Percentiles rank a stretch among this genome's conserved stretches.
Evolutionary conservation across 116 monocot genomes (phyloP).

Genomic region (Posidonia oceanica): DNA sequence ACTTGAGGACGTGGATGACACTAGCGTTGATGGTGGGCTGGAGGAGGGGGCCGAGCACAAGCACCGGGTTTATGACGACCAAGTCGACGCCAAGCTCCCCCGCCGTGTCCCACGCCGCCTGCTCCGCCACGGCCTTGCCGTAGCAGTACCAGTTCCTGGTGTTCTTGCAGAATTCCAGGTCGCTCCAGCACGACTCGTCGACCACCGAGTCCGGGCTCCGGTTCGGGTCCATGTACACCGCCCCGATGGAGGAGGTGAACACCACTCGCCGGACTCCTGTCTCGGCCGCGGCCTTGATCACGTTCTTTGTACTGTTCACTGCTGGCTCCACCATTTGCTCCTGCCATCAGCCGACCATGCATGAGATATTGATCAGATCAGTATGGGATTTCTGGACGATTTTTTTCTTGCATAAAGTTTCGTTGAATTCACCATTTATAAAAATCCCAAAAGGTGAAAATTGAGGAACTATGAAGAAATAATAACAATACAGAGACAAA

Average conservation of each 20-base stretch:
- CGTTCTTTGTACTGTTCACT: constrained; percentile 17
- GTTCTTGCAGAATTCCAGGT: constrained; percentile 22
- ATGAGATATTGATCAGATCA: no score
- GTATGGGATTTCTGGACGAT: no score
- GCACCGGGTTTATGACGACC: constrained; percentile 76
- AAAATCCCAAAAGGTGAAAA: no score
- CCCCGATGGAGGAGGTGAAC: constrained; percentile 29
- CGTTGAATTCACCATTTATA: no score
- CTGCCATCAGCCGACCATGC: no score
- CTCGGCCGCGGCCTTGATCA: constrained; percentile 24
- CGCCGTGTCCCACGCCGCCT: constrained; percentile 42
- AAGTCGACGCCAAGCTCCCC: constrained; percentile 46
- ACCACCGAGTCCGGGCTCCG: constrained; percentile 11
- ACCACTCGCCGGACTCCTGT: constrained; percentile 15
- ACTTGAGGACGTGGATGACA: constrained; percentile 61
- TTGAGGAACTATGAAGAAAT: no score
- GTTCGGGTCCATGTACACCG: constrained; percentile 32
- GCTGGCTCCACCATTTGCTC: constrained; percentile 8
- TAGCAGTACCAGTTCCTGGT: constrained; percentile 58
- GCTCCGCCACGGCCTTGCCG: constrained; percentile 84
- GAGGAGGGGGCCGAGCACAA: constrained; percentile 69
- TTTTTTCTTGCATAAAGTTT: no score
- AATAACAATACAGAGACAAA: no score
- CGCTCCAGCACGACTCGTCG: constrained; percentile 32
- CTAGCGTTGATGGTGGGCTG: constrained; percentile 70